Evolutionary conservation across 441 rosid genomes (phyloP).

Genomic region (Populus hybrid): DNA sequence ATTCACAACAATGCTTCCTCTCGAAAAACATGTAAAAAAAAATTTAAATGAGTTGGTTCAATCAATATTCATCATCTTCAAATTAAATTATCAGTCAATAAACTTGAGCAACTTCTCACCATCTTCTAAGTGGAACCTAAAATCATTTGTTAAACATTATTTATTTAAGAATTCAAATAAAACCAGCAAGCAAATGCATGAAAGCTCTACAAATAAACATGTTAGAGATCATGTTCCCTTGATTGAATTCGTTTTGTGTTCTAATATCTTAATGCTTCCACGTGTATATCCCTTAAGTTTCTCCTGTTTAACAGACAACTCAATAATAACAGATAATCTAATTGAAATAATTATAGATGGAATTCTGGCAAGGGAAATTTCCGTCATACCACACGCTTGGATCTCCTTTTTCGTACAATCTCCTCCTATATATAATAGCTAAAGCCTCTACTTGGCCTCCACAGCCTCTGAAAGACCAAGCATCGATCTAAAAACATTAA

Average conservation of each 20-base stretch:
- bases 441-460: slow-evolving; percentile 10
- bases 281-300: slow-evolving; percentile 25
- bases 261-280: slow-evolving; percentile 30
- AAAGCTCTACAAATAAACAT: neutral
- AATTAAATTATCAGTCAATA: neutral
- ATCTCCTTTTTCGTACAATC: slow-evolving; percentile 1
- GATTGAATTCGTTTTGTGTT: neutral
- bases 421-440: slow-evolving; percentile 8
- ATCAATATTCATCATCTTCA: neutral
- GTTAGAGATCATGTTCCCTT: neutral
- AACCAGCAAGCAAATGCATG: neutral
- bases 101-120: neutral
- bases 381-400: slow-evolving; percentile 37
- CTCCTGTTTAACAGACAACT: slow-evolving; percentile 36
- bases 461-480: neutral
- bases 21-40: no score
- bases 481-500: neutral
- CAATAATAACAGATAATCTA: slow-evolving; percentile 10
- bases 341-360: slow-evolving; percentile 13
- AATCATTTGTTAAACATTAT: neutral
- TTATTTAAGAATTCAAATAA: neutral
- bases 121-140: neutral
- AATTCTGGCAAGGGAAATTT: slow-evolving; percentile 33
- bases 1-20: neutral
- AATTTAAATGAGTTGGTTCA: no score